Evolutionary conservation across 768 basidiomycete species (phyloP).

Genomic region (Psilocybe tampanensis): DNA sequence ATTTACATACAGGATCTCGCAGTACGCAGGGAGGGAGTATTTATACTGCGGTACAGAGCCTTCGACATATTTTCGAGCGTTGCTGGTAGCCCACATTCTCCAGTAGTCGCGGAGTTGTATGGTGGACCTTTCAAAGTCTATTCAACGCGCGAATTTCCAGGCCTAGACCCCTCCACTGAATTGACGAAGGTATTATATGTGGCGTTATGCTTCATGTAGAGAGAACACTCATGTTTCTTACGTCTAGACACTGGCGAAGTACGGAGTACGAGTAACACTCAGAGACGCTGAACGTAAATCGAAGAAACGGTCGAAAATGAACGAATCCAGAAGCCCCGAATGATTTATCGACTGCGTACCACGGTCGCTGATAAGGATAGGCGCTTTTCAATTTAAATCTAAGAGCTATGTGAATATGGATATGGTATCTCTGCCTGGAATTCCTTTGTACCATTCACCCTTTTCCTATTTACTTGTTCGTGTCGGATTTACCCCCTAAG

Average conservation of each 20-base stretch:
- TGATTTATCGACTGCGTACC: neutral
- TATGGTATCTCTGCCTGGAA: neutral
- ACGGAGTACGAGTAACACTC: constrained; percentile 43
- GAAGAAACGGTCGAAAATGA: constrained; percentile 31
- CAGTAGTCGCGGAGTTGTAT: constrained; percentile 64
- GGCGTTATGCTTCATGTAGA: neutral
- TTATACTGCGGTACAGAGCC: constrained; percentile 70
- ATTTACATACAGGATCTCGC: constrained; percentile 67
- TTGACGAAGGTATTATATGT: constrained; percentile 57
- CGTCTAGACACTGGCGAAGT: constrained; percentile 35
- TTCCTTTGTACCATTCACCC: neutral
- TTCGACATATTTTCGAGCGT: constrained; percentile 58
- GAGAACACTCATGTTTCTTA: neutral
- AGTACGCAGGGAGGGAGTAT: constrained; percentile 65
- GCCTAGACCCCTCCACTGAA: constrained; percentile 67
- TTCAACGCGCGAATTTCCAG: constrained; percentile 77
- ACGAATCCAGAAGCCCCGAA: constrained; percentile 4
- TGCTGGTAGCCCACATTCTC: constrained; percentile 27
- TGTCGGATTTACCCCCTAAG: neutral
- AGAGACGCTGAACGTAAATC: constrained; percentile 41
- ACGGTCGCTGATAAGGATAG: neutral
- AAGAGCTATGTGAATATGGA: neutral
- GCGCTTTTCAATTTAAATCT: too few species aligned
- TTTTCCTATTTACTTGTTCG: neutral
- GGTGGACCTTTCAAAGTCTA: constrained; percentile 71